These are phyloP conservation scores for Diophrys sp. DNA, from an alignment of 73 alveolate genomes.

Conservation along the genomic window DNA sequence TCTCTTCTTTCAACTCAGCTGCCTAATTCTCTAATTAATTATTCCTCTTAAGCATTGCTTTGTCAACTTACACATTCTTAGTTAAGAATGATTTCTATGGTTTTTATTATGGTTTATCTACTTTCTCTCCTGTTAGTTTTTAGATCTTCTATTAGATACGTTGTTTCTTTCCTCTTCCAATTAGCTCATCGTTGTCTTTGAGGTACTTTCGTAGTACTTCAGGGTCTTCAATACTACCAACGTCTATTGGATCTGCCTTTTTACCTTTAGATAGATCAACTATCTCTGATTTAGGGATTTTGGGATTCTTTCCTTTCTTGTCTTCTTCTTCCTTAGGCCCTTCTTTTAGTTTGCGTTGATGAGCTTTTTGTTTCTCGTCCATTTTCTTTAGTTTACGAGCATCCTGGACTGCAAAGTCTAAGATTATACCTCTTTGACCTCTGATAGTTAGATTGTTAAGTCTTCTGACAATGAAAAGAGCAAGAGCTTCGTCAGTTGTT, in stretches of 20 bases:
- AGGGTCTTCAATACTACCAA: not conserved
- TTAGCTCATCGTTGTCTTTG: not conserved
- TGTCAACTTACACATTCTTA: too few species aligned
- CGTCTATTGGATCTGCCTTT: not conserved
- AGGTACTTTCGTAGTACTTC: not conserved
- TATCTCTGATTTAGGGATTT: not conserved
- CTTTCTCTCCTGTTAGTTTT: not conserved
- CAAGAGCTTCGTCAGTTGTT: slow-evolving; percentile 27
- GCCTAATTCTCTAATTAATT: too few species aligned
- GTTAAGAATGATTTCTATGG: too few species aligned
- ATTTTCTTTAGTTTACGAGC: slow-evolving; percentile 44
- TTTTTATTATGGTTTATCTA: too few species aligned
- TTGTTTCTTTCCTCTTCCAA: not conserved
- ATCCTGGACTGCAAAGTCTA: slow-evolving; percentile 45
- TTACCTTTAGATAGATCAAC: not conserved
- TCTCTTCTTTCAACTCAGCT: too few species aligned
- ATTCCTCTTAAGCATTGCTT: too few species aligned
- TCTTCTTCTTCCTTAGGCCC: slow-evolving; percentile 17
- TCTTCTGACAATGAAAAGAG: slow-evolving; percentile 21
- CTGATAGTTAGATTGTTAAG: slow-evolving; percentile 37
- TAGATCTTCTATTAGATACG: not conserved
- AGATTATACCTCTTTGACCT: slow-evolving; percentile 29
- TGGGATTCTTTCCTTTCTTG: slow-evolving; percentile 1
- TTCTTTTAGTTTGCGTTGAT: slow-evolving; percentile 6
- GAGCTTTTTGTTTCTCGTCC: slow-evolving; percentile 13